Percentiles rank a stretch among this genome's conserved stretches.
These are phyloP conservation scores for Atkinsonella hypoxylon DNA, from an alignment of 2,329 filamentous ascomycete species.

Conservation along the genomic window DNA sequence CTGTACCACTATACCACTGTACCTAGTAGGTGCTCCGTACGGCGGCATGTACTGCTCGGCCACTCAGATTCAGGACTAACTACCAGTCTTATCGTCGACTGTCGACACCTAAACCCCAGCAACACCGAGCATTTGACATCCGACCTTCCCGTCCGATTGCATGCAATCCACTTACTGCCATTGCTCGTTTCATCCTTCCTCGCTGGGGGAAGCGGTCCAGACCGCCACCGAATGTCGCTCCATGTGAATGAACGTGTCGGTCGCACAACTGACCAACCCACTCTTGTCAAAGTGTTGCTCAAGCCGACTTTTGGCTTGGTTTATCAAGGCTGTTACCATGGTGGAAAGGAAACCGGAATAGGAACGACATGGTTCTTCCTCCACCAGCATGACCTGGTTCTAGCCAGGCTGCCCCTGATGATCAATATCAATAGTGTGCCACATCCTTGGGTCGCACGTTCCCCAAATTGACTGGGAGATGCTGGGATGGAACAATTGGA, in stretches of 20 bases:
- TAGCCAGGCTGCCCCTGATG: not conserved
- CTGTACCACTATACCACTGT: too few species aligned
- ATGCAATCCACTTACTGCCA: not conserved
- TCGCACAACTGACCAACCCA: not conserved
- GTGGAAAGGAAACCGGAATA: not conserved
- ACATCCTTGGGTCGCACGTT: not conserved
- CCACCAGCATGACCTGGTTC: not conserved
- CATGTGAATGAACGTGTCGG: not conserved
- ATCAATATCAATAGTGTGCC: not conserved
- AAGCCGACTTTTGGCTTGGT: not conserved
- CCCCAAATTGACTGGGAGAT: not conserved
- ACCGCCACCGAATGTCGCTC: not conserved
- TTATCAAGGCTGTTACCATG: not conserved
- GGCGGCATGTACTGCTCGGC: too few species aligned
- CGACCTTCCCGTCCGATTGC: not conserved
- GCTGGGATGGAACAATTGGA: not conserved
- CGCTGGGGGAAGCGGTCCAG: not conserved
- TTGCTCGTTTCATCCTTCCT: too few species aligned
- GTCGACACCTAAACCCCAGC: not conserved
- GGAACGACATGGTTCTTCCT: not conserved
- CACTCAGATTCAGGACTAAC: too few species aligned
- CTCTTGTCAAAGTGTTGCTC: not conserved
- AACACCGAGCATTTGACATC: not conserved
- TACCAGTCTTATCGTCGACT: not conserved
- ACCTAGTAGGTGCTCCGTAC: too few species aligned